phyloP scores from a whole-genome alignment of 2,329 filamentous ascomycete genomes.

The Fusarium ambrosium region DNA sequence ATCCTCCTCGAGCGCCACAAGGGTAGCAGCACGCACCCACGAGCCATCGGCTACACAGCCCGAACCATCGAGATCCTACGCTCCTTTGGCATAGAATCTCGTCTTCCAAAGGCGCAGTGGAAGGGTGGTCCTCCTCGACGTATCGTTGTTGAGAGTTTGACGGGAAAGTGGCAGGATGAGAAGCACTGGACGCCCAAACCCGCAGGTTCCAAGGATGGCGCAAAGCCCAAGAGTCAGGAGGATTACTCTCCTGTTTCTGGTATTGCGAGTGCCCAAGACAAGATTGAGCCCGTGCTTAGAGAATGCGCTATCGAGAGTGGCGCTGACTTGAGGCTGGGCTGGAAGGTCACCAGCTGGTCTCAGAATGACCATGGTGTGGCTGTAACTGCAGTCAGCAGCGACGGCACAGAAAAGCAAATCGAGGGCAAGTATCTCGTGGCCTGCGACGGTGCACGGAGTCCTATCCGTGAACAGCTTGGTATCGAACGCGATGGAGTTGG shows the following conservation, averaged over 20 bases:
- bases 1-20: conserved; percentile 56
- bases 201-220: neutral
- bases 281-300: conserved; percentile 56
- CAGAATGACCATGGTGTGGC: conserved; percentile 29
- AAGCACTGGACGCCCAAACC: conserved; percentile 38
- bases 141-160: conserved; percentile 37
- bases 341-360: conserved; percentile 48
- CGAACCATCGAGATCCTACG: conserved; percentile 56
- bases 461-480: conserved; percentile 45
- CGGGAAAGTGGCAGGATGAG: conserved; percentile 41
- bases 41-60: conserved; percentile 53
- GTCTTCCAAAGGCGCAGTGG: conserved; percentile 20
- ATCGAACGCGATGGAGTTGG: conserved; percentile 49
- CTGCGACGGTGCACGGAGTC: conserved; percentile 53
- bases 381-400: conserved; percentile 1
- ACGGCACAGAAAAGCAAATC: conserved; percentile 38
- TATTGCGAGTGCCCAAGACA: conserved; percentile 54
- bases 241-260: conserved; percentile 39
- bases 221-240: neutral
- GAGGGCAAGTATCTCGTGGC: conserved; percentile 54
- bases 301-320: conserved; percentile 49
- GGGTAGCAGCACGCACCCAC: conserved; percentile 53
- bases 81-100: conserved; percentile 42
- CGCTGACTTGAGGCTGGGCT: conserved; percentile 52
- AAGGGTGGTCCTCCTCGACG: conserved; percentile 41